Percentiles rank a stretch among this genome's conserved stretches.
These are phyloP conservation scores for Tetracladium marchalianum DNA, from an alignment of 495 filamentous ascomycete species.

Conservation along the genomic window DNA sequence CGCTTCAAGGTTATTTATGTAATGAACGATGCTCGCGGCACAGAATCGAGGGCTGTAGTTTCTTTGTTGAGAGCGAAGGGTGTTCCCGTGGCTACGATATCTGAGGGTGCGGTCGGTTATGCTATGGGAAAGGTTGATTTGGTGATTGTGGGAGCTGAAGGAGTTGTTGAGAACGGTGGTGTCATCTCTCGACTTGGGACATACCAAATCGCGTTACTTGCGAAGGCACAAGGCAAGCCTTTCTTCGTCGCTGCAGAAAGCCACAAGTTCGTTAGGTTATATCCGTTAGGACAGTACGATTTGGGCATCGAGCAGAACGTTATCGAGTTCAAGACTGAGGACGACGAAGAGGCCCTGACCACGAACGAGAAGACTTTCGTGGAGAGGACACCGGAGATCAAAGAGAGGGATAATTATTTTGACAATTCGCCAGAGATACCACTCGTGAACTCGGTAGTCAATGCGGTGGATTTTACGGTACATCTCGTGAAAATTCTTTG, in stretches of 20 bases:
- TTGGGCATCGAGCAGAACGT: constrained; percentile 67
- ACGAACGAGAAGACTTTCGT: constrained; percentile 25
- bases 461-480: constrained; percentile 78
- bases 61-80: constrained; percentile 58
- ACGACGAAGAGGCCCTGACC: constrained; percentile 30
- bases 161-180: constrained; percentile 87
- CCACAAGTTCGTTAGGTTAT: constrained; percentile 85
- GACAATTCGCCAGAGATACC: background rate
- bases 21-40: constrained; percentile 31
- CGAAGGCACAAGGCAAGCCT: constrained; percentile 64
- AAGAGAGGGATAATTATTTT: constrained; percentile 10
- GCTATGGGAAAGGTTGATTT: constrained; percentile 72
- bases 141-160: constrained; percentile 88
- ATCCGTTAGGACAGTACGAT: constrained; percentile 69
- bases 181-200: constrained; percentile 87
- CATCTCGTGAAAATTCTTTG: constrained; percentile 16
- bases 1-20: constrained; percentile 85
- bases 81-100: constrained; percentile 76
- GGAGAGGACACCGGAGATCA: constrained; percentile 18
- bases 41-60: constrained; percentile 51
- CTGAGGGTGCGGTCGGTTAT: constrained; percentile 72
- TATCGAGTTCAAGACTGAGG: constrained; percentile 54
- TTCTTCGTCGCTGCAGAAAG: constrained; percentile 92
- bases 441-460: constrained; percentile 19
- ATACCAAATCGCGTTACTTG: constrained; percentile 77